A percentile compares a stretch with the other conserved stretches of the same genome.
Conservation (phyloP, 352 stramenopile species). For the Pythium angustatum region DNA sequence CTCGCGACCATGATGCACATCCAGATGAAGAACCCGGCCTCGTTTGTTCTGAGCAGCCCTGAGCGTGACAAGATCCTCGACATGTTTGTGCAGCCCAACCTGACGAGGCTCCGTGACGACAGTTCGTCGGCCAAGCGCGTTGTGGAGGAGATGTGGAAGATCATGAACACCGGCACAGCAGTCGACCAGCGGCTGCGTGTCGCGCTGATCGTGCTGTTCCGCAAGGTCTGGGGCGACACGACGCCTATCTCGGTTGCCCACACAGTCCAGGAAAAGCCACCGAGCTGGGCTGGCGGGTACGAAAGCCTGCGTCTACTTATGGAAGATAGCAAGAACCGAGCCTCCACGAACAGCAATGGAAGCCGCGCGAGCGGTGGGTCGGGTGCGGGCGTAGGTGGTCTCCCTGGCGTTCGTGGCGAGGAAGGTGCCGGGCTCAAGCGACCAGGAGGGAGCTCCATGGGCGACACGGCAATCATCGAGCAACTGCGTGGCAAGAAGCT, state of each 20-base stretch:
- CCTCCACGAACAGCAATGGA: slow-evolving; percentile 34
- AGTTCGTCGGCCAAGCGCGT: slow-evolving; percentile 67
- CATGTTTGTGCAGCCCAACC: slow-evolving; percentile 57
- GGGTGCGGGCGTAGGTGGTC: not conserved
- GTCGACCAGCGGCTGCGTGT: slow-evolving; percentile 78
- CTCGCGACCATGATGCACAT: slow-evolving; percentile 71
- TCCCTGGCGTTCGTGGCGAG: slow-evolving; percentile 28
- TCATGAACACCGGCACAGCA: slow-evolving; percentile 65
- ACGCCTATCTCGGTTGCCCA: slow-evolving; percentile 79
- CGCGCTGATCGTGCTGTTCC: slow-evolving; percentile 73
- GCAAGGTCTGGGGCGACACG: slow-evolving; percentile 80
- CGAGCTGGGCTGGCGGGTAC: slow-evolving; percentile 79
- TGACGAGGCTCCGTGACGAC: slow-evolving; percentile 73
- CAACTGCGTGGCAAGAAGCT: slow-evolving; percentile 85
- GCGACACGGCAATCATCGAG: slow-evolving; percentile 57
- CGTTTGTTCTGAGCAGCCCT: slow-evolving; percentile 74
- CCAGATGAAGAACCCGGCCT: slow-evolving; percentile 74
- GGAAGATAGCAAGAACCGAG: slow-evolving; percentile 78
- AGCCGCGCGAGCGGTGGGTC: slow-evolving; percentile 20
- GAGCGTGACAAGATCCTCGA: slow-evolving; percentile 73
- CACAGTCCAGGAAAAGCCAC: slow-evolving; percentile 78
- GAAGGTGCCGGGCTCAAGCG: slow-evolving; percentile 21
- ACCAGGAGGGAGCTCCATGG: slow-evolving; percentile 27
- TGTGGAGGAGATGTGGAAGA: slow-evolving; percentile 67
- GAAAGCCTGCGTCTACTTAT: slow-evolving; percentile 82